phyloP scores from a whole-genome alignment of 176 grass and related monocot genomes.

The Avena sativa region DNA sequence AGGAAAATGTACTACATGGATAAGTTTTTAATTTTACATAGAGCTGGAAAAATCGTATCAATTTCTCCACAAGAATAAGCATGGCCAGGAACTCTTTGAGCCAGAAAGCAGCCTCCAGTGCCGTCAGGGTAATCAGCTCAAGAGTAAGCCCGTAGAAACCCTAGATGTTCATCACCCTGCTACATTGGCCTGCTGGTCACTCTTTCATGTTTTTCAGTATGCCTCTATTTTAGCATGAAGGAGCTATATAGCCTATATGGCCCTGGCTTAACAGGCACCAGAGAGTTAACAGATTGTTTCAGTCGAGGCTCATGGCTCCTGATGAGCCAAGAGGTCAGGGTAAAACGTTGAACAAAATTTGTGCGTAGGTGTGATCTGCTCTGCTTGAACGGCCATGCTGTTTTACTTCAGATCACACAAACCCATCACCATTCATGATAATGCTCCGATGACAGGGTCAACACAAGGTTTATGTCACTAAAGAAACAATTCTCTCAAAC shows the following conservation, averaged over 20 bases:
- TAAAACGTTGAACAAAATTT: not conserved
- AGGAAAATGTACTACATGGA: too few relatives aligned
- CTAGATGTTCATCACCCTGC: too few relatives aligned
- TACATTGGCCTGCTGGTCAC: not conserved
- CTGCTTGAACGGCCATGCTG: not conserved
- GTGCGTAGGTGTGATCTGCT: not conserved
- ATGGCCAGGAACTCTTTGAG: too few relatives aligned
- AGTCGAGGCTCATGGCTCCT: not conserved
- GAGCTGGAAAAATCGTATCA: too few relatives aligned
- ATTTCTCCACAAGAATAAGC: too few relatives aligned
- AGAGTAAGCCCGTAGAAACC: too few relatives aligned
- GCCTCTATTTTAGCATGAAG: not conserved
- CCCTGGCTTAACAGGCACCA: not conserved
- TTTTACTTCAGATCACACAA: not conserved
- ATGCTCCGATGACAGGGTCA: not conserved
- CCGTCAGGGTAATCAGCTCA: too few relatives aligned
- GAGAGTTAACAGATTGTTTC: not conserved
- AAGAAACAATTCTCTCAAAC: not conserved
- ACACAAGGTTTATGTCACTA: not conserved
- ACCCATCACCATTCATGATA: not conserved
- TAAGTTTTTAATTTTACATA: too few relatives aligned
- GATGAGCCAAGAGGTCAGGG: not conserved
- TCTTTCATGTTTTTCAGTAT: not conserved
- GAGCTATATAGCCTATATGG: too few relatives aligned
- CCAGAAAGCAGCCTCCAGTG: too few relatives aligned